These are phyloP conservation scores for Elongisporangium prolatum DNA, from an alignment of 352 stramenopile species.

Conservation along the genomic window DNA sequence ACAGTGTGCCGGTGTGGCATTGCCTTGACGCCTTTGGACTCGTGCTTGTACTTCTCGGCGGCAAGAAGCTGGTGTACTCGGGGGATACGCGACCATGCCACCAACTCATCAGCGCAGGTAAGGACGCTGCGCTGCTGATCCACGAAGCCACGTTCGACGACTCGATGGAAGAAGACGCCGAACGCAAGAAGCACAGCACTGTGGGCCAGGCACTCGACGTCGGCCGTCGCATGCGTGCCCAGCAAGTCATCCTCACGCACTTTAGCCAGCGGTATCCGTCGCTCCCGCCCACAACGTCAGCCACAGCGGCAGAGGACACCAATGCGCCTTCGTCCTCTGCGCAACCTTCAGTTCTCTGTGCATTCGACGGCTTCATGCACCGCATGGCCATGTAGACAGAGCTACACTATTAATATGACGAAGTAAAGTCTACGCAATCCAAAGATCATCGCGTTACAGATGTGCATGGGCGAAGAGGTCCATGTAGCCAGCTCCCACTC, in stretches of 20 bases:
- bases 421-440: too few species aligned
- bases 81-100: slow-evolving; percentile 92
- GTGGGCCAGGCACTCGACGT: slow-evolving; percentile 89
- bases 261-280: slow-evolving; percentile 87
- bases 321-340: not conserved
- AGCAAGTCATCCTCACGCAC: slow-evolving; percentile 93
- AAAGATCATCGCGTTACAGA: slow-evolving; percentile 5
- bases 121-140: slow-evolving; percentile 84
- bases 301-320: not conserved
- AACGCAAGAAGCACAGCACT: slow-evolving; percentile 92
- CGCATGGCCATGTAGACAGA: slow-evolving; percentile 16
- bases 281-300: slow-evolving; percentile 23
- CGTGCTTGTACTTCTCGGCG: slow-evolving; percentile 40
- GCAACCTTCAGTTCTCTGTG: slow-evolving; percentile 31
- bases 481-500: not conserved
- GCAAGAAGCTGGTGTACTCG: slow-evolving; percentile 85
- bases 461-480: not conserved
- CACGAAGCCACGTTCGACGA: slow-evolving; percentile 98
- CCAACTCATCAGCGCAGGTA: slow-evolving; percentile 42
- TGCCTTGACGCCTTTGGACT: slow-evolving; percentile 79
- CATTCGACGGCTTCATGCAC: slow-evolving; percentile 35
- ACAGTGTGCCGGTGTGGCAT: slow-evolving; percentile 71
- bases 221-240: slow-evolving; percentile 65
- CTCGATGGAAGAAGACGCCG: slow-evolving; percentile 90
- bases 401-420: too few species aligned